Conservation (phyloP, 768 basidiomycete species). For the Mycena leptocephala region DNA sequence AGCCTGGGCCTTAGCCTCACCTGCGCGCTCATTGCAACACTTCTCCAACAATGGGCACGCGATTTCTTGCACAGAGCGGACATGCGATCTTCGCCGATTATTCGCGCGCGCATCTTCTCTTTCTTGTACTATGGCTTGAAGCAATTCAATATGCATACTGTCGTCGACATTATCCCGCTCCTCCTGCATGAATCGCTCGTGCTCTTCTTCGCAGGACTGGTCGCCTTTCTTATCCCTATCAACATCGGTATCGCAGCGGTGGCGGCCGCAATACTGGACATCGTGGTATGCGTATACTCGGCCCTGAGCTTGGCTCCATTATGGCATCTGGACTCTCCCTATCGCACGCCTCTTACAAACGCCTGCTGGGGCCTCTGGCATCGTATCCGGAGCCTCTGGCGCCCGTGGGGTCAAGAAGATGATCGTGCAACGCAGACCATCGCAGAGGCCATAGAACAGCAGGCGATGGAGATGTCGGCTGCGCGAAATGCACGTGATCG, state of each 20-base stretch:
- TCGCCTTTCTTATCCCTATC: neutral
- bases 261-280: neutral
- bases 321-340: neutral
- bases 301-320: neutral
- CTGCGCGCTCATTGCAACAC: neutral
- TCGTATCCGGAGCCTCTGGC: too few relatives aligned
- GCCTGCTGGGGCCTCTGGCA: too few relatives aligned
- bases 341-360: neutral
- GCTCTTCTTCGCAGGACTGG: neutral
- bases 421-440: too few relatives aligned
- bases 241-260: neutral
- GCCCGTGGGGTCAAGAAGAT: too few relatives aligned
- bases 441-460: too few relatives aligned
- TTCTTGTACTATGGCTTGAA: neutral
- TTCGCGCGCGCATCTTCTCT: neutral
- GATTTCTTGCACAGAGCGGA: neutral
- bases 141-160: neutral
- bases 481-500: too few relatives aligned
- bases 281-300: neutral
- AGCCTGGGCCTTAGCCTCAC: neutral
- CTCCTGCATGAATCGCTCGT: neutral
- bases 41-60: neutral
- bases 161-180: neutral
- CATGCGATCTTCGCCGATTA: neutral
- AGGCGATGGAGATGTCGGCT: too few relatives aligned